Evolutionary conservation across 768 basidiomycete genomes (phyloP), one percentile per base, ranked within the genome.

Genomic region (Amanita jacksonii): DNA sequence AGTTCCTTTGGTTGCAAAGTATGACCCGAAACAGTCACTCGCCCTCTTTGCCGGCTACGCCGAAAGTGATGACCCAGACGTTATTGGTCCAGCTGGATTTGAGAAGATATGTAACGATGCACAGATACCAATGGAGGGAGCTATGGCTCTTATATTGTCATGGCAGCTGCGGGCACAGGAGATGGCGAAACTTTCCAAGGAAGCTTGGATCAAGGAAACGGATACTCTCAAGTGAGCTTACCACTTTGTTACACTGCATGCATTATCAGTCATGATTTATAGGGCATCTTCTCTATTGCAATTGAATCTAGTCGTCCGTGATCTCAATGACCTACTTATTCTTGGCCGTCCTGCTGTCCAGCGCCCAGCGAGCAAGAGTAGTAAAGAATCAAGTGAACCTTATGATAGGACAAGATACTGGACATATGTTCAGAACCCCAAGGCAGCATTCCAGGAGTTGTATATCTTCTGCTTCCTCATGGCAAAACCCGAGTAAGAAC

Each of bases 51-150:
- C 63, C 40, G 59, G 56, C 2, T 87, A 85, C 53, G 75, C 77
- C 18, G 75, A 76, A 47, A 54, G 50, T 8, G 83, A 86, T 38
- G 63, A 69, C 19, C 65, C 74, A 9, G 55, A 63, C 36, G 64
- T 73, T 34, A 87, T 91, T 52, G 81, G 78, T 1, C 73, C 82
- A 1, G 84, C 79, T 47, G 85, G 85, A 2, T 77, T 89, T 49
- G 78, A 81, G 59, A 67, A 62, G 41, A 62, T 92, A 22, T 91
- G 83, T 61, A 68, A 51, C 19, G 83, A 88, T 49, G 75, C 79
- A 9, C 64, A 73, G n/a, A 72, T 89, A 36, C 67, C 83, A 0
- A 63, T 91, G 59, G 86, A 89, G 15, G 83, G 85, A 23, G 67
- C 80, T 5, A 61, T 76, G 49, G 82, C 85, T 15, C 66, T 90